These are phyloP conservation scores for Termitomyces sp. DNA, from an alignment of 768 basidiomycete species.

Conservation along the genomic window DNA sequence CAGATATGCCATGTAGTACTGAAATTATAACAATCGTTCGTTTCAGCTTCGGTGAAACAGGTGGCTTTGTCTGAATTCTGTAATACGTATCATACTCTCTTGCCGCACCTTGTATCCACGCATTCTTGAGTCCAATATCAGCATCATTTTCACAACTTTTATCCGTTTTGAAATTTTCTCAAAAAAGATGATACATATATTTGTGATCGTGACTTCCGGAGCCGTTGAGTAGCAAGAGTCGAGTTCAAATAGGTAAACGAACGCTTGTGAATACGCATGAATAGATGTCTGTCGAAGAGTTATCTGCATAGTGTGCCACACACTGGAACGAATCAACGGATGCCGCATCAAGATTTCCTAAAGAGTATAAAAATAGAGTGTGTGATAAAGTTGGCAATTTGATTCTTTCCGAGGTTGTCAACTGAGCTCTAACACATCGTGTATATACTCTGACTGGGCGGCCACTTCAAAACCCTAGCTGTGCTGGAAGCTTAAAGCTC, in stretches of 20 bases:
- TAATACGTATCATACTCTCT: slow-evolving; percentile 20
- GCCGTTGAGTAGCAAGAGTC: too few relatives aligned
- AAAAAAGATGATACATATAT: too few relatives aligned
- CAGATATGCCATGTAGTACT: slow-evolving; percentile 53
- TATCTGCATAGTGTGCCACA: too few relatives aligned
- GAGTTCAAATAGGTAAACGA: too few relatives aligned
- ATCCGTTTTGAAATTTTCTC: not conserved
- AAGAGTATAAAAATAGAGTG: not conserved
- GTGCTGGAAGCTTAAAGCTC: not conserved
- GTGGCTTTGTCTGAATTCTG: slow-evolving; percentile 16
- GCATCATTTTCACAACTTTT: slow-evolving; percentile 2
- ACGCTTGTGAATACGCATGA: too few relatives aligned
- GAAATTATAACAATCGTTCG: slow-evolving; percentile 11
- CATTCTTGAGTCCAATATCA: slow-evolving; percentile 18
- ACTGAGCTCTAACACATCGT: slow-evolving; percentile 3
- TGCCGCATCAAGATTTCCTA: not conserved
- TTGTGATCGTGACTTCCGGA: not conserved
- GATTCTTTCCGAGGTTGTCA: not conserved
- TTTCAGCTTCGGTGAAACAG: slow-evolving; percentile 2
- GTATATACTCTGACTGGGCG: not conserved
- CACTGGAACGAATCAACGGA: too few relatives aligned
- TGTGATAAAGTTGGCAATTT: not conserved
- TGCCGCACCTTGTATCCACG: slow-evolving; percentile 17
- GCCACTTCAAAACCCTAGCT: not conserved
- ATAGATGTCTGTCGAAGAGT: too few relatives aligned